Conservation (phyloP, 805 yeast species). For the Saturnispora silvae region DNA sequence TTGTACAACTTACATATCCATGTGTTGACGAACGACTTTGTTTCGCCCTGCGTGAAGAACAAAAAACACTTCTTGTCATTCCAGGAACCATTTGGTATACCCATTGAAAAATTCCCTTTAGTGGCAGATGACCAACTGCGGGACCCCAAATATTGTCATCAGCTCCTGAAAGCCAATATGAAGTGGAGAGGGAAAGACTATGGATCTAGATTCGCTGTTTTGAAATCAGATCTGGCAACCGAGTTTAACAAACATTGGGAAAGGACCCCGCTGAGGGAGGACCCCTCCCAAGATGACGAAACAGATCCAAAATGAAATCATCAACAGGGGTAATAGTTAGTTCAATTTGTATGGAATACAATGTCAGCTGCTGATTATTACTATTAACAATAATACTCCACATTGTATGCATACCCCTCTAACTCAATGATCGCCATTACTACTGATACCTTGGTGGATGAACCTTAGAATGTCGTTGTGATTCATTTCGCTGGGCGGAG, state of each 20-base stretch:
- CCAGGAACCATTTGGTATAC: conserved; percentile 52
- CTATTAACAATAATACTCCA: no score
- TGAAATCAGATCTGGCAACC: background rate
- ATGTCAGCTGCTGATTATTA: no score
- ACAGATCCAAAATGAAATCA: no score
- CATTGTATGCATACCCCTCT: no score
- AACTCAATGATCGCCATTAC: no score
- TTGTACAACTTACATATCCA: conserved; percentile 63
- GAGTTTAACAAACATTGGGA: conserved; percentile 2
- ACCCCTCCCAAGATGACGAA: no score
- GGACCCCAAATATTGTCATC: conserved; percentile 25
- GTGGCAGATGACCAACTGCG: conserved; percentile 29
- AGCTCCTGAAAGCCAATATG: conserved; percentile 24
- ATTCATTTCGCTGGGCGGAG: conserved; percentile 21
- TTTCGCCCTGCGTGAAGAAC: conserved; percentile 43
- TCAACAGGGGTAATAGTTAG: no score
- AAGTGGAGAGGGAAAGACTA: conserved; percentile 25
- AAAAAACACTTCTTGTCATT: conserved; percentile 65
- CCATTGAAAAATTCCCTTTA: conserved; percentile 39
- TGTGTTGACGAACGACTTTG: conserved; percentile 55
- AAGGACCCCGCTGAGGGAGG: background rate
- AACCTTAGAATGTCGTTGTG: conserved; percentile 33
- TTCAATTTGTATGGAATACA: background rate
- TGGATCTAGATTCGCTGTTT: background rate
- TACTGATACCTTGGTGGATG: conserved; percentile 34